Base-by-base conservation (phyloP, 257 asterid species). In the Capsicum pubescens region DNA sequence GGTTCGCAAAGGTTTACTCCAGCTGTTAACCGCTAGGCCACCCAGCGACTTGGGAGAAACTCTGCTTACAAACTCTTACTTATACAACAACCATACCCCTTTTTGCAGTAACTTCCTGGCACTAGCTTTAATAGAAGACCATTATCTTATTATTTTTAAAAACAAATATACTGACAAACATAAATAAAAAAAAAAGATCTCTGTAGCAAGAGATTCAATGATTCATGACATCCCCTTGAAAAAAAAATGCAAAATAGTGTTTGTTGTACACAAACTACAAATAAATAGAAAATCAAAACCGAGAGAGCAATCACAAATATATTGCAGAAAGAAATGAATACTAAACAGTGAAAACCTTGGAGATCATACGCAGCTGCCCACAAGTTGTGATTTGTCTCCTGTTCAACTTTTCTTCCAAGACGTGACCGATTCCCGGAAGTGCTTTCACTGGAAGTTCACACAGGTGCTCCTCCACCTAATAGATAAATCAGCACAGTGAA, bases 341-440 rank as follows among this genome's bases (percentile, higher is more conserved):
- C 64, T 8, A 39, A 15, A 55, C 81, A 9, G 70, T 64, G 66
- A 83, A 66, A 77, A 96, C 99, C 97, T 95, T 94, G 85, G 94
- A 72, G 71, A 92, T 72, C 87, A 84, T 64, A 81, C 93, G 97
- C 88, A 96, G 89, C 71, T 92, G 93, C 39, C 95, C 97, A 87
- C 99, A 96, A 61, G 94, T 94, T 84, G 83, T 89, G 81, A 96
- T 87, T 84, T 90, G 91, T 67, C 85, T 92, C 57, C 78, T 87
- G 89, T 90, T 92, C 94, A 94, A 86, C 87, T 92, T 96, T 82
- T 89, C 95, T 87, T 92, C 97, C 91, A 94, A 87, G 86, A 90
- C 95, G 89, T 87, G 88, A 52, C 99, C 99, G 81, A 96, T 93
- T 79, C 99, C 98, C 80, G 99, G 98, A 89, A 96, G 98, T 84